Evolutionary conservation across 2,329 filamentous ascomycete genomes (phyloP).

Genomic region (Chalaropsis thielavioides): DNA sequence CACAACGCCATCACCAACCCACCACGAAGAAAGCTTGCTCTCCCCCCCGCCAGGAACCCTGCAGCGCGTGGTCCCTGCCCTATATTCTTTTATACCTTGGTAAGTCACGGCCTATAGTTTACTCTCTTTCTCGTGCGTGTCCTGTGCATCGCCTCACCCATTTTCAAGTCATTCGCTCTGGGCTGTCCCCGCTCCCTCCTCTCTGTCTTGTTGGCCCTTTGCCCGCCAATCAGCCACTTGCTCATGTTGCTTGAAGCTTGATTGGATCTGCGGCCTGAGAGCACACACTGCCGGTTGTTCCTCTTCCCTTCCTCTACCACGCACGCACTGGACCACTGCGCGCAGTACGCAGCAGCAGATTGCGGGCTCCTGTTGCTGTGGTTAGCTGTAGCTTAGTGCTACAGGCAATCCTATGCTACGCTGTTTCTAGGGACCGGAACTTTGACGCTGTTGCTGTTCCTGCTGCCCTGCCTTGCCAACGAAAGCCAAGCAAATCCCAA

Average conservation of each 20-base stretch:
- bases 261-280: background rate
- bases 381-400: background rate
- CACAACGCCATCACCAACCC: background rate
- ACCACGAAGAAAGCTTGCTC: background rate
- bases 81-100: background rate
- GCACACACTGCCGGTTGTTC: background rate
- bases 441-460: background rate
- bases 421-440: background rate
- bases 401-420: background rate
- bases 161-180: too few relatives aligned
- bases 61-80: background rate
- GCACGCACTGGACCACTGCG: background rate
- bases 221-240: background rate
- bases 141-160: background rate
- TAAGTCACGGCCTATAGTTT: background rate
- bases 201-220: background rate
- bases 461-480: background rate
- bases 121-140: background rate
- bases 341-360: background rate
- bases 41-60: background rate
- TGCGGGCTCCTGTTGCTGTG: background rate
- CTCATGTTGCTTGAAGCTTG: background rate
- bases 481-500: background rate
- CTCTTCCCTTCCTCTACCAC: background rate
- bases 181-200: background rate